Conservation (phyloP, 2,329 filamentous ascomycete genomes). For the Aspergillus cejpii region DNA sequence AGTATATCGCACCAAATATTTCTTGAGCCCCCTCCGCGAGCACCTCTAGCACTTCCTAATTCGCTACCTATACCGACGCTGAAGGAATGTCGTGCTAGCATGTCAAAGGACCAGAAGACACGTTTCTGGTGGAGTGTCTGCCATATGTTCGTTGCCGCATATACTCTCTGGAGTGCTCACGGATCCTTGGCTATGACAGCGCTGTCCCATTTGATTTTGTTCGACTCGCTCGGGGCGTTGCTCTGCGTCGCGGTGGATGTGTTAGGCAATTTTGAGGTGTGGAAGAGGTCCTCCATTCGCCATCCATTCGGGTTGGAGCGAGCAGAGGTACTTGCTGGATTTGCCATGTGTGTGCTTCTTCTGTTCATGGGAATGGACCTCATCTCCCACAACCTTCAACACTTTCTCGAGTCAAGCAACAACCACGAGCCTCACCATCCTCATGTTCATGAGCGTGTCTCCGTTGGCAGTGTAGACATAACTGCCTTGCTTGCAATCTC, state of each 20-base stretch:
- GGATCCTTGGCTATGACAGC: conserved; percentile 87
- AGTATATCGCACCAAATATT: conserved; percentile 96
- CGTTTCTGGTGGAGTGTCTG: conserved; percentile 84
- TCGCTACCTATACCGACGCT: conserved; percentile 87
- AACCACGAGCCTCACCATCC: conserved; percentile 67
- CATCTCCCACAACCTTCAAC: conserved; percentile 86
- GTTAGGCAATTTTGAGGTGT: conserved; percentile 93
- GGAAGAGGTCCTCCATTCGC: conserved; percentile 84
- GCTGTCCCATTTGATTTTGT: conserved; percentile 86
- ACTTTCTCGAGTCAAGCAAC: conserved; percentile 72
- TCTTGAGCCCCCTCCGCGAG: conserved; percentile 77
- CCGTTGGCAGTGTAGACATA: conserved; percentile 70
- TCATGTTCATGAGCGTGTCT: conserved; percentile 60
- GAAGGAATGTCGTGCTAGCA: conserved; percentile 79
- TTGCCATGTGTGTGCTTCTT: conserved; percentile 90
- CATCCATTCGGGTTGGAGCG: conserved; percentile 91
- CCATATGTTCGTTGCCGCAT: conserved; percentile 74
- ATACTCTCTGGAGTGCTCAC: conserved; percentile 77
- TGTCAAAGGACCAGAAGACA: conserved; percentile 78
- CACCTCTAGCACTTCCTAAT: conserved; percentile 81
- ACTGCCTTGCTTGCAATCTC: conserved; percentile 74
- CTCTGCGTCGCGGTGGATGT: conserved; percentile 91
- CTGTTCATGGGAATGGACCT: conserved; percentile 97
- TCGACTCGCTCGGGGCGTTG: conserved; percentile 86
- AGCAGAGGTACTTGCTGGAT: conserved; percentile 87